Conservation (phyloP, 2,329 filamentous ascomycete genomes). For the Sclerotinia trifoliorum region DNA sequence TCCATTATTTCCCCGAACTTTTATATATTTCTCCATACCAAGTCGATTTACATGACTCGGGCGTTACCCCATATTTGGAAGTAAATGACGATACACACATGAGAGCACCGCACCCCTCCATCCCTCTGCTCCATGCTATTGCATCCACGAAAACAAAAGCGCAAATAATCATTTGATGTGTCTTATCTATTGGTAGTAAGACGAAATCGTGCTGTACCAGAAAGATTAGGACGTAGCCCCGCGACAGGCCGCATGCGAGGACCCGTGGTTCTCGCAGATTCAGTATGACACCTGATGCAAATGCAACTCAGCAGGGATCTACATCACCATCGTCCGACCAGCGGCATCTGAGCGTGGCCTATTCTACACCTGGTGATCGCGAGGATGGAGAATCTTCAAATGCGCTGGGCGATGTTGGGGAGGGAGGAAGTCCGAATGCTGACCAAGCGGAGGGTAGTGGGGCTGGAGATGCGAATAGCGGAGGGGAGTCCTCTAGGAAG, state of each 20-base stretch:
- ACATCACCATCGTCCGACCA: constrained; percentile 2
- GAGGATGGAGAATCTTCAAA: constrained; percentile 1
- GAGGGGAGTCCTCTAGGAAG: constrained; percentile 4
- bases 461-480: constrained; percentile 1
- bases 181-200: constrained; percentile 4
- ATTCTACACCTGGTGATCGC: neutral
- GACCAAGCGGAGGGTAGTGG: constrained; percentile 11
- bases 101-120: constrained; percentile 4
- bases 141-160: constrained; percentile 1
- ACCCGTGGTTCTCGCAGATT: constrained; percentile 29
- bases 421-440: neutral
- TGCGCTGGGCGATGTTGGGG: constrained; percentile 3
- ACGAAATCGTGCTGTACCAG: neutral
- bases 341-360: constrained; percentile 2
- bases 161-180: neutral
- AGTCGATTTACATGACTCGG: constrained; percentile 19
- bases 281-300: constrained; percentile 27
- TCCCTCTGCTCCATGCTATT: neutral
- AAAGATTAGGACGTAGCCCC: constrained; percentile 1
- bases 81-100: constrained; percentile 12
- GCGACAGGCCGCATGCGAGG: constrained; percentile 25
- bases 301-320: constrained; percentile 18
- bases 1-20: neutral
- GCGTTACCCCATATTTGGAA: neutral
- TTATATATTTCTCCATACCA: neutral